These are phyloP conservation scores for Stagonosporopsis vannaccii DNA, from an alignment of 2,329 filamentous ascomycete species.

Conservation along the genomic window DNA sequence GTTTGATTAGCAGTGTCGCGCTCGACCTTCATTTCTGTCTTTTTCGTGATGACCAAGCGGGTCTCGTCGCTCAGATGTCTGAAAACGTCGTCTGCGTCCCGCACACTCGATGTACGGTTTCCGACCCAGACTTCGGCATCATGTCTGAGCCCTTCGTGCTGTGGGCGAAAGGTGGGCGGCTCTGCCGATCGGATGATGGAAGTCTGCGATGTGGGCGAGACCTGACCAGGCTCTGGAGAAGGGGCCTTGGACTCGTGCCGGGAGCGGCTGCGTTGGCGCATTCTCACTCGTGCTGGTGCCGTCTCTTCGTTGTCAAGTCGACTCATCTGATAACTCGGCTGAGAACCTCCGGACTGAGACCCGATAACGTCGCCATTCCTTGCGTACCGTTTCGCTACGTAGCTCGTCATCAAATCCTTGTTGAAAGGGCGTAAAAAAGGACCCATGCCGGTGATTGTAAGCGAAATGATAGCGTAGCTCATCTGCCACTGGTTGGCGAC, in stretches of 20 bases:
- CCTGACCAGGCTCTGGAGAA: conserved; percentile 14
- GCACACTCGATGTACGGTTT: conserved; percentile 23
- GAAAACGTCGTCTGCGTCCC: conserved; percentile 24
- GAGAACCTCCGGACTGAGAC: conserved; percentile 12
- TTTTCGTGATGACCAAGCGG: conserved; percentile 40
- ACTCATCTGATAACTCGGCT: conserved; percentile 12
- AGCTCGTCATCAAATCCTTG: conserved; percentile 31
- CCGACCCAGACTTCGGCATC: conserved; percentile 36
- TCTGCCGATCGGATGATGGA: conserved; percentile 27
- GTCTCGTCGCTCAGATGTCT: conserved; percentile 25
- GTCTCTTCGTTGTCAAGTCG: conserved; percentile 5
- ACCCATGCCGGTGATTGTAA: conserved; percentile 42
- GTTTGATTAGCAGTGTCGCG: conserved; percentile 29
- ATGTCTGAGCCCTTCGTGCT: conserved; percentile 26
- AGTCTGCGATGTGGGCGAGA: conserved; percentile 13
- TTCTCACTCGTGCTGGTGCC: neutral
- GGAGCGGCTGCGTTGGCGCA: neutral
- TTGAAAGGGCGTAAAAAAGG: conserved; percentile 46
- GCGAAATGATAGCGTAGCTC: conserved; percentile 45
- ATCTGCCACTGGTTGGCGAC: conserved; percentile 47
- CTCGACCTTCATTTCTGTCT: conserved; percentile 42
- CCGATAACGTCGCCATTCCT: conserved; percentile 16
- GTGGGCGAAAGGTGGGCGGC: conserved; percentile 33
- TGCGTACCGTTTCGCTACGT: conserved; percentile 22
- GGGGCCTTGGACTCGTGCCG: conserved; percentile 8